Conservation (phyloP, 352 stramenopile genomes). For the Globisporangium cystogenes region DNA sequence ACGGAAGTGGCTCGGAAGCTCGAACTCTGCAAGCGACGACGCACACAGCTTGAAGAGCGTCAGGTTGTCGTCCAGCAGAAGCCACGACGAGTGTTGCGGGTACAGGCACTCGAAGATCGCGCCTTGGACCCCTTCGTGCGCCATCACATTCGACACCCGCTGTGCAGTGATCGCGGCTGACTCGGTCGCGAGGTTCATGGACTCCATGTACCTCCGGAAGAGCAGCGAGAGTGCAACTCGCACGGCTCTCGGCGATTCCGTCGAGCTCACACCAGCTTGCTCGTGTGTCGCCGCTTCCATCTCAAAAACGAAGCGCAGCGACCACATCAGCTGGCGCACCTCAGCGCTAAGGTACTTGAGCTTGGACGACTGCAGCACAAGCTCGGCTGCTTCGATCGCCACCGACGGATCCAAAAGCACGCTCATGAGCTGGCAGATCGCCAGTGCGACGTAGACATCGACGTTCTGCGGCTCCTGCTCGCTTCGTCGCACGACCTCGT, state of each 20-base stretch:
- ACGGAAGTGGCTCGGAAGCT: conserved; percentile 30
- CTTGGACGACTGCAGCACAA: conserved; percentile 27
- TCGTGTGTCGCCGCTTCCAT: conserved; percentile 21
- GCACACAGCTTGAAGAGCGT: conserved; percentile 35
- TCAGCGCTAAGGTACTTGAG: conserved; percentile 23
- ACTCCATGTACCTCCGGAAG: conserved; percentile 30
- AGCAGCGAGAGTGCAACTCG: conserved; percentile 22
- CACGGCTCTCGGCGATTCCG: conserved; percentile 6
- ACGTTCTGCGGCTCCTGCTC: background rate
- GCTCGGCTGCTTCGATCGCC: conserved; percentile 33
- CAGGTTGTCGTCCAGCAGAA: conserved; percentile 24
- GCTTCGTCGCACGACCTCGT: background rate
- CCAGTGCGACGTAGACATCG: conserved; percentile 36
- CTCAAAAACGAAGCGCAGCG: conserved; percentile 39
- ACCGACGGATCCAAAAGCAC: conserved; percentile 24
- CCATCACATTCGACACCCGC: conserved; percentile 15
- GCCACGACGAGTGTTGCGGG: conserved; percentile 24
- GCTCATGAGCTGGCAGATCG: conserved; percentile 42
- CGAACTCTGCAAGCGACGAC: conserved; percentile 16
- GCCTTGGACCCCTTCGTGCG: conserved; percentile 19
- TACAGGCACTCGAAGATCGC: conserved; percentile 42
- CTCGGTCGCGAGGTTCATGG: conserved; percentile 37
- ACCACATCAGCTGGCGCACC: conserved; percentile 34
- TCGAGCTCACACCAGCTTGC: background rate
- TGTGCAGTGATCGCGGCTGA: conserved; percentile 19